phyloP scores from a whole-genome alignment of 2,329 filamentous ascomycete species.

The Scytalidium lignicola region DNA sequence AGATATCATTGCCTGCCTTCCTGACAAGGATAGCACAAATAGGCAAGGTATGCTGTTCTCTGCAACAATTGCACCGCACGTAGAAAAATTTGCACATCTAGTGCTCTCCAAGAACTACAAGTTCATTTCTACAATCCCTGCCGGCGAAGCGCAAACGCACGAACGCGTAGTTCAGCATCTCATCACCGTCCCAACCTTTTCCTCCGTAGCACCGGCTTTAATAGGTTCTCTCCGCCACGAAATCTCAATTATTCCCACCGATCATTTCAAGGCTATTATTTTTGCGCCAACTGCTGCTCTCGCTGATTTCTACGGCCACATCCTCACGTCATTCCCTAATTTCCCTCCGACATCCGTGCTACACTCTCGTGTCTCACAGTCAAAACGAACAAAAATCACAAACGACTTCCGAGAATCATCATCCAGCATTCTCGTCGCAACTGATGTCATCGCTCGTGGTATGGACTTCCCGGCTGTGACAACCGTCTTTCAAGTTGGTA shows the following conservation, averaged over 20 bases:
- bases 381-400: conserved; percentile 62
- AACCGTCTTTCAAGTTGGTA: conserved; percentile 71
- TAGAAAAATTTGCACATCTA: conserved; percentile 73
- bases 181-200: conserved; percentile 60
- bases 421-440: conserved; percentile 66
- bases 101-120: conserved; percentile 77
- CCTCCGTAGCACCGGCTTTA: conserved; percentile 71
- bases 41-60: conserved; percentile 95
- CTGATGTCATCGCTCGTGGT: conserved; percentile 74
- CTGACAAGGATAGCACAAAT: conserved; percentile 54
- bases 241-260: conserved; percentile 35
- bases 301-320: conserved; percentile 58
- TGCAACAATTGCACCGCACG: conserved; percentile 81
- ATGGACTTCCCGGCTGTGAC: conserved; percentile 80
- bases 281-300: conserved; percentile 80
- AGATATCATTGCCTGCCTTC: conserved; percentile 57
- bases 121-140: conserved; percentile 82
- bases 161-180: conserved; percentile 76
- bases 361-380: conserved; percentile 73
- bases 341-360: conserved; percentile 42
- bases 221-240: conserved; percentile 69
- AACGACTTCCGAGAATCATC: conserved; percentile 63
- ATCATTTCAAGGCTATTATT: conserved; percentile 86
- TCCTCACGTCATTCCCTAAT: conserved; percentile 39
- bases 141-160: conserved; percentile 81